phyloP scores from a whole-genome alignment of 2,329 filamentous ascomycete species.

The Colletotrichum sp. region DNA sequence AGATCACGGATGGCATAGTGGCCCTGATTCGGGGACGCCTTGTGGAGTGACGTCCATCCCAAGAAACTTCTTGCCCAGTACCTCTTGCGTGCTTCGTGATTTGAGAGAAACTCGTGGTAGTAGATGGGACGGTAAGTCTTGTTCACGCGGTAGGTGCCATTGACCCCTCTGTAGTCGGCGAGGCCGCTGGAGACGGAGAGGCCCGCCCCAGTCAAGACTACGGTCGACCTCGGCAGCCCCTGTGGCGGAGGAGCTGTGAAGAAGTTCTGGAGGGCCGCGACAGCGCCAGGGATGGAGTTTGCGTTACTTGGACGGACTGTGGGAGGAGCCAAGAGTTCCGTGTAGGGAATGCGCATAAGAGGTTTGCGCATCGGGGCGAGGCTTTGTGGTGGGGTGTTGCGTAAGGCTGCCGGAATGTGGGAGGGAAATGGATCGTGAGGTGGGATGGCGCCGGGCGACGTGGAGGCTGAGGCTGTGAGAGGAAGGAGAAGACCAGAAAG shows the following conservation, averaged over 20 bases:
- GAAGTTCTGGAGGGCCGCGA: conserved; percentile 80
- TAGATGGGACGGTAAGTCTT: conserved; percentile 91
- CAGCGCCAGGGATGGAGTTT: conserved; percentile 71
- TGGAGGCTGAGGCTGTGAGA: conserved; percentile 13
- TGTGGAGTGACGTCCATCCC: conserved; percentile 84
- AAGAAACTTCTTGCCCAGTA: conserved; percentile 97
- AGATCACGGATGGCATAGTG: conserved; percentile 81
- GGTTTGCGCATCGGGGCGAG: conserved; percentile 64
- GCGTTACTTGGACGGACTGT: conserved; percentile 77
- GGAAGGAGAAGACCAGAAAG: neutral
- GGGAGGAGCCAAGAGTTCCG: conserved; percentile 78
- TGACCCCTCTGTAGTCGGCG: conserved; percentile 87
- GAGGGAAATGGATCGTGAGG: neutral
- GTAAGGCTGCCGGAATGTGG: conserved; percentile 16
- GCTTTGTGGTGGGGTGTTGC: conserved; percentile 1
- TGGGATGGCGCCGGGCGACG: neutral
- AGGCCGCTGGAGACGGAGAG: conserved; percentile 93
- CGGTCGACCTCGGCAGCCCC: conserved; percentile 51
- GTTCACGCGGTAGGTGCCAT: conserved; percentile 93
- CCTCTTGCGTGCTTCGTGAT: conserved; percentile 84
- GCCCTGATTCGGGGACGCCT: conserved; percentile 78
- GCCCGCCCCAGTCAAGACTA: conserved; percentile 78
- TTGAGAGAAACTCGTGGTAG: conserved; percentile 84
- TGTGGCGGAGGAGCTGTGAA: conserved; percentile 65
- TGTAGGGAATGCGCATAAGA: conserved; percentile 90